These are phyloP conservation scores for Penicillium italicum DNA, from an alignment of 2,329 filamentous ascomycete genomes.

Conservation along the genomic window DNA sequence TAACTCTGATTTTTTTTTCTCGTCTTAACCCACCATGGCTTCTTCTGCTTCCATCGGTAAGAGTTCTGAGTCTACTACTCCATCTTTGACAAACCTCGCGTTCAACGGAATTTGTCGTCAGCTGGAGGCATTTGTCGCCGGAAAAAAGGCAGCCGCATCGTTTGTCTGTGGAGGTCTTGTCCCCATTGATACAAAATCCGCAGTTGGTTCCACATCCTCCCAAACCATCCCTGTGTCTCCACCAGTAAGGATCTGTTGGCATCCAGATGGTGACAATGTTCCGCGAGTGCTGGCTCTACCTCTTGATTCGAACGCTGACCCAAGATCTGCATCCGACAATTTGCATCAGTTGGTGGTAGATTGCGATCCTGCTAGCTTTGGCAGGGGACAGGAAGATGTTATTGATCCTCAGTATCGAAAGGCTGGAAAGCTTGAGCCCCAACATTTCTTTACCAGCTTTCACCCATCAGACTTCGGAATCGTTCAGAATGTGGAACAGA, in stretches of 20 bases:
- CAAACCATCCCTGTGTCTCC: not conserved
- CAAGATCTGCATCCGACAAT: not conserved
- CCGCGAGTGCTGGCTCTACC: not conserved
- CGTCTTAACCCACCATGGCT: not conserved
- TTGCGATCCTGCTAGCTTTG: slow-evolving; percentile 50
- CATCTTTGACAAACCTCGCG: not conserved
- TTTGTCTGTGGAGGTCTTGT: not conserved
- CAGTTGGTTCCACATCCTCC: not conserved
- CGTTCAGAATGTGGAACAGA: slow-evolving; percentile 49
- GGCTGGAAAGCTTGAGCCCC: slow-evolving; percentile 50
- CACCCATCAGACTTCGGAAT: slow-evolving; percentile 52
- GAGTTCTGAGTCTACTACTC: not conserved
- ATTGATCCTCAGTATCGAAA: slow-evolving; percentile 53
- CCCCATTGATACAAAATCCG: not conserved
- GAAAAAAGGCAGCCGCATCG: not conserved
- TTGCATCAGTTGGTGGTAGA: slow-evolving; percentile 28
- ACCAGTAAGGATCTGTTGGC: not conserved
- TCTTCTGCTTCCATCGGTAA: too few relatives aligned
- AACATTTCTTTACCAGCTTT: slow-evolving; percentile 50
- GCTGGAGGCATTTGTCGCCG: not conserved
- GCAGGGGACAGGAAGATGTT: slow-evolving; percentile 45
- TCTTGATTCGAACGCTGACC: not conserved
- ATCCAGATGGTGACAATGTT: not conserved
- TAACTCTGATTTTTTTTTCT: not conserved
- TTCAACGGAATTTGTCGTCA: not conserved